Percentiles rank a stretch among this genome's conserved stretches.
These are phyloP conservation scores for Phaffomyces thermotolerans DNA, from an alignment of 805 yeast genomes.

Conservation along the genomic window DNA sequence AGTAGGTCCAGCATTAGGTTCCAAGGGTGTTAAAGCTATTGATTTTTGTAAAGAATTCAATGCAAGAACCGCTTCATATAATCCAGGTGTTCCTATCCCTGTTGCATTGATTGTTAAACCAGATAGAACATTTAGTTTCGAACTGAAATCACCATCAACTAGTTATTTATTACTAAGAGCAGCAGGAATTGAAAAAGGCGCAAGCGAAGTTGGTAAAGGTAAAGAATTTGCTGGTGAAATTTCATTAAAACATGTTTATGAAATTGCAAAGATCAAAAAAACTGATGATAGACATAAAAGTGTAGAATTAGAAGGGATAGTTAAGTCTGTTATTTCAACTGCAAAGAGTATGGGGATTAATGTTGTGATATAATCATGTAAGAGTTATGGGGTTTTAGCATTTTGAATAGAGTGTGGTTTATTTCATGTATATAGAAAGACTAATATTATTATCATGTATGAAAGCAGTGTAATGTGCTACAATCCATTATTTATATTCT, in stretches of 20 bases:
- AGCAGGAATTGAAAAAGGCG: slow-evolving; percentile 74
- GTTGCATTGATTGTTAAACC: slow-evolving; percentile 79
- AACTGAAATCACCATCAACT: slow-evolving; percentile 86
- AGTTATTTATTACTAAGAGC: slow-evolving; percentile 80
- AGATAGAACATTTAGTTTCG: slow-evolving; percentile 85
- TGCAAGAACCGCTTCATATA: slow-evolving; percentile 85
- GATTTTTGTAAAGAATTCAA: slow-evolving; percentile 98
- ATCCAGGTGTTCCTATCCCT: slow-evolving; percentile 87
- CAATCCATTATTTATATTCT: too few species aligned
- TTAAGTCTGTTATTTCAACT: slow-evolving; percentile 76
- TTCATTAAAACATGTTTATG: slow-evolving; percentile 85
- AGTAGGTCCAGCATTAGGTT: slow-evolving; percentile 97
- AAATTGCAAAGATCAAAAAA: slow-evolving; percentile 89
- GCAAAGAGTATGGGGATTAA: slow-evolving; percentile 87
- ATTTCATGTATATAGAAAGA: not conserved
- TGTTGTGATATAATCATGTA: slow-evolving; percentile 60
- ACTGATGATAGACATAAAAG: slow-evolving; percentile 73
- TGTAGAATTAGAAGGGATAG: slow-evolving; percentile 64
- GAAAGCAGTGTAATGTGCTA: too few species aligned
- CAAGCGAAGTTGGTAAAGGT: slow-evolving; percentile 49
- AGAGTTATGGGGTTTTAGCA: not conserved
- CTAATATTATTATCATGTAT: too few species aligned
- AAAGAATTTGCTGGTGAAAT: slow-evolving; percentile 55
- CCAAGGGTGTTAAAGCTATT: slow-evolving; percentile 97
- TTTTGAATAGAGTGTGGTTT: not conserved